phyloP scores from a whole-genome alignment of 345 rosid species.

The Eucalyptus camaldulensis region DNA sequence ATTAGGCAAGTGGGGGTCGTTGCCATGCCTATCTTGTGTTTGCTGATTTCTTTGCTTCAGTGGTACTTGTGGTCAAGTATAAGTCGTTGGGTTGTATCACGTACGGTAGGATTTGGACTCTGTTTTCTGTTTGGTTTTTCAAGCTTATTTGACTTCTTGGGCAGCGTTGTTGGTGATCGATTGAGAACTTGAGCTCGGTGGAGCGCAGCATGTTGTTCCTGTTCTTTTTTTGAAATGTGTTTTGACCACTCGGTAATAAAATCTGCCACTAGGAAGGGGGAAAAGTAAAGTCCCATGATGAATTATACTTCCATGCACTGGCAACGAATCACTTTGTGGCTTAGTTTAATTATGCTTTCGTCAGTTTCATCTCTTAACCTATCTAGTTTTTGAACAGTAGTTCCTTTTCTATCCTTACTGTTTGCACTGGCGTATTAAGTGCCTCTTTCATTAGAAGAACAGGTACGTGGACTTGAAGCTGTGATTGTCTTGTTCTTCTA shows the following conservation, averaged over 20 bases:
- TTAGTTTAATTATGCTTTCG: neutral
- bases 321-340: neutral
- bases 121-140: neutral
- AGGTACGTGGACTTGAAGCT: neutral
- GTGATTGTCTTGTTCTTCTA: neutral
- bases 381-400: neutral
- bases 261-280: neutral
- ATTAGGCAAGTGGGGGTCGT: neutral
- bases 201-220: neutral
- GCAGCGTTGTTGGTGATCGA: neutral
- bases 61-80: neutral
- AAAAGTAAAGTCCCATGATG: neutral
- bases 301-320: neutral
- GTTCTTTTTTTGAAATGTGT: neutral
- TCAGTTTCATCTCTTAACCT: neutral
- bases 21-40: neutral
- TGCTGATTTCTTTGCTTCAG: neutral
- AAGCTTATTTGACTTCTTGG: neutral
- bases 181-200: neutral
- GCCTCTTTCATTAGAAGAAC: neutral
- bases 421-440: neutral
- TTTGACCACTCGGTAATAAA: neutral
- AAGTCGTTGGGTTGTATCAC: neutral
- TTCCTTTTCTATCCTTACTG: neutral
- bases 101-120: neutral